A percentile compares a stretch with the other conserved stretches of the same genome.
Evolutionary conservation across 2,329 filamentous ascomycete genomes (phyloP).

Genomic region (Allantophomopsis lycopodina): DNA sequence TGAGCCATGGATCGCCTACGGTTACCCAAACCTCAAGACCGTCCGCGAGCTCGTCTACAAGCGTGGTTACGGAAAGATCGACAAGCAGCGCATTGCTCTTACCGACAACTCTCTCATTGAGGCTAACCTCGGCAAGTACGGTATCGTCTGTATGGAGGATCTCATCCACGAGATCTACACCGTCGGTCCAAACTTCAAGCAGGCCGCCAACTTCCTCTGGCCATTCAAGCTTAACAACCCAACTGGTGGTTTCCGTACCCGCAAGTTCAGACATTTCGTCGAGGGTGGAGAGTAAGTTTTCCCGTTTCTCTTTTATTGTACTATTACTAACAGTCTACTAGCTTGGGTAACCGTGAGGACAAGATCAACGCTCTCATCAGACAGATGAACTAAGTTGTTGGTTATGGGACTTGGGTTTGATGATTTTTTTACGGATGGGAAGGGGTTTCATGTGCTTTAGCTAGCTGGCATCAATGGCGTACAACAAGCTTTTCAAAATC

Average conservation of each 20-base stretch:
- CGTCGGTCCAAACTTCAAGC: conserved; percentile 99
- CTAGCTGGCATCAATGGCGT: conserved; percentile 1
- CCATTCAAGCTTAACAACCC: conserved; percentile 99
- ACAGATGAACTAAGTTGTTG: conserved; percentile 78
- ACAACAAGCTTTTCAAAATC: too few species aligned
- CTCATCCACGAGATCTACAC: conserved; percentile 98
- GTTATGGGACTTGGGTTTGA: neutral
- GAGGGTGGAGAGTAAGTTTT: conserved; percentile 67
- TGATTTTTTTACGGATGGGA: neutral
- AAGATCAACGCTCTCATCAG: conserved; percentile 93
- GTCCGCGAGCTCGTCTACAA: conserved; percentile 99
- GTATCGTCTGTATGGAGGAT: conserved; percentile 98
- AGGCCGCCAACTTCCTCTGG: conserved; percentile 98
- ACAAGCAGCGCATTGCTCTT: conserved; percentile 93
- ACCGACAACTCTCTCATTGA: conserved; percentile 98
- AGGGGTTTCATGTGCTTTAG: neutral
- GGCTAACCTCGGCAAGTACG: conserved; percentile 92
- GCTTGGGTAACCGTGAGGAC: conserved; percentile 91
- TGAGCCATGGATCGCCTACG: conserved; percentile 98
- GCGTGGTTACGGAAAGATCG: conserved; percentile 97
- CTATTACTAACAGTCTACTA: too few species aligned
- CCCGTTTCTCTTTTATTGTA: too few species aligned
- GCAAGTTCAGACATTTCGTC: conserved; percentile 99
- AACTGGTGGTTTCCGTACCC: conserved; percentile 84
- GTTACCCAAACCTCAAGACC: conserved; percentile 98